A percentile compares a stretch with the other conserved stretches of the same genome.
Conservation (phyloP, 75 land plant species). For the Isoetes taiwanensis region DNA sequence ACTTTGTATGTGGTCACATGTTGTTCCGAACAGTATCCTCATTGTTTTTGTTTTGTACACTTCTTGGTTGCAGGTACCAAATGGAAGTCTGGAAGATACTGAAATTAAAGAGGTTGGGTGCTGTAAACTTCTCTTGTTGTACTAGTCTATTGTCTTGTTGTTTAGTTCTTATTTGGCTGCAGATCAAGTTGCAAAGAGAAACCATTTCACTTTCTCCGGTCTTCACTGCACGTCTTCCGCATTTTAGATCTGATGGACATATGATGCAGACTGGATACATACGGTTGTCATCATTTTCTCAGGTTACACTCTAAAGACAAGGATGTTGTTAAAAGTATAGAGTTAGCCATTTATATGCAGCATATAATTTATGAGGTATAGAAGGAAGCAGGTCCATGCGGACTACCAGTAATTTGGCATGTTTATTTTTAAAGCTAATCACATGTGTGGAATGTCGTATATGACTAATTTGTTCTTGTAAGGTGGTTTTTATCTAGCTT, state of each 20-base stretch:
- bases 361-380: too few relatives aligned
- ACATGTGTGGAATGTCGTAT: background rate
- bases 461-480: background rate
- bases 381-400: too few relatives aligned
- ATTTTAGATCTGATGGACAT: constrained; percentile 53
- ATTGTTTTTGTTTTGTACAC: background rate
- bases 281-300: constrained; percentile 73
- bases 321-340: background rate
- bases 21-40: too few relatives aligned
- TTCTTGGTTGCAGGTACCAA: background rate
- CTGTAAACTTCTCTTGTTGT: too few relatives aligned
- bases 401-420: background rate
- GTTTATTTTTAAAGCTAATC: background rate
- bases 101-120: background rate
- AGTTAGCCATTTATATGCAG: background rate
- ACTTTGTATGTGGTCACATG: background rate
- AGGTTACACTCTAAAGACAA: constrained; percentile 35
- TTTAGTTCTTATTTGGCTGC: too few relatives aligned
- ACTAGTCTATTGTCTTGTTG: too few relatives aligned
- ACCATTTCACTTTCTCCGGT: constrained; percentile 64
- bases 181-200: constrained; percentile 69
- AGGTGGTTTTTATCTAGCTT: background rate
- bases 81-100: background rate
- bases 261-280: constrained; percentile 71
- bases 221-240: constrained; percentile 58